Conservation (phyloP, 768 basidiomycete species). For the Phlegmacium glaucopus region DNA sequence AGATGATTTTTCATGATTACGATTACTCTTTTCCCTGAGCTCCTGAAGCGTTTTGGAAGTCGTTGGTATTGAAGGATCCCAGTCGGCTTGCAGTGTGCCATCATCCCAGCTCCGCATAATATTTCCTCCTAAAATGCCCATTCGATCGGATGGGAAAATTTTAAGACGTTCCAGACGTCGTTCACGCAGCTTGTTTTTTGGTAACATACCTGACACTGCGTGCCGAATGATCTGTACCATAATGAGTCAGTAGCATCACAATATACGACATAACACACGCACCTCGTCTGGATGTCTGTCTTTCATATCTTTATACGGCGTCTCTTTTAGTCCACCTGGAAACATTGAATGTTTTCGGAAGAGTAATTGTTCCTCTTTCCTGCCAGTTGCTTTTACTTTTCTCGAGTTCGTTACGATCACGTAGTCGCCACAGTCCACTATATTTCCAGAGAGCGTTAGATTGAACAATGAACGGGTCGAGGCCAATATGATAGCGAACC, state of each 20-base stretch:
- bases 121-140: slow-evolving; percentile 75
- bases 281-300: slow-evolving; percentile 87
- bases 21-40: slow-evolving; percentile 27
- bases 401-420: slow-evolving; percentile 91
- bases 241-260: neutral
- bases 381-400: slow-evolving; percentile 82
- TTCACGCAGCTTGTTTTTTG: slow-evolving; percentile 95
- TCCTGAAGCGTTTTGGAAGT: slow-evolving; percentile 36
- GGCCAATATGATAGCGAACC: slow-evolving; percentile 43
- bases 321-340: slow-evolving; percentile 92
- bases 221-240: slow-evolving; percentile 80
- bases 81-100: slow-evolving; percentile 57
- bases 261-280: slow-evolving; percentile 22
- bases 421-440: slow-evolving; percentile 98
- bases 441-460: neutral
- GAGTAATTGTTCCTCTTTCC: slow-evolving; percentile 81
- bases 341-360: slow-evolving; percentile 92
- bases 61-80: slow-evolving; percentile 37
- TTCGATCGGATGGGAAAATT: slow-evolving; percentile 79
- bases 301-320: slow-evolving; percentile 82
- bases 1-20: no score
- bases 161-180: slow-evolving; percentile 83
- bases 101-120: slow-evolving; percentile 83
- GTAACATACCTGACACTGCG: slow-evolving; percentile 97
- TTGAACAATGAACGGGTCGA: neutral